phyloP scores from a whole-genome alignment of 1,284 basidiomycete species.

The Malassezia sp. region DNA sequence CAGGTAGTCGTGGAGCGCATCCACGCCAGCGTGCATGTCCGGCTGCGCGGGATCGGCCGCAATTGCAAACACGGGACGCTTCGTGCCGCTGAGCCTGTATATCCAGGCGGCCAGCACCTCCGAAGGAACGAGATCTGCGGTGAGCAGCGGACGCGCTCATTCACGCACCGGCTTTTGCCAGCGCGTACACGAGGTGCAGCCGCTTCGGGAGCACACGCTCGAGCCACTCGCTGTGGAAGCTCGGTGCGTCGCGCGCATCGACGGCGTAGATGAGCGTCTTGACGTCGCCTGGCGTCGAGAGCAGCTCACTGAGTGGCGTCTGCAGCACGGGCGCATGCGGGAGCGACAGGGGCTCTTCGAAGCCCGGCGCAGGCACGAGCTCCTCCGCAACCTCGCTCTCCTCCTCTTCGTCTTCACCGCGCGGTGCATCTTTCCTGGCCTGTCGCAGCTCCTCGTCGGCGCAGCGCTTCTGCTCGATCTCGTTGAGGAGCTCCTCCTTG shows the following conservation, averaged over 20 bases:
- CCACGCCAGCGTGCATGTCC: slow-evolving; percentile 21
- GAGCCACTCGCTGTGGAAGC: slow-evolving; percentile 31
- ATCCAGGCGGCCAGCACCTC: slow-evolving; percentile 32
- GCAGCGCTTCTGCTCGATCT: slow-evolving; percentile 49
- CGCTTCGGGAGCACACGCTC: slow-evolving; percentile 20
- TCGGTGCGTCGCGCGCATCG: slow-evolving; percentile 35
- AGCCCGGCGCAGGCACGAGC: slow-evolving; percentile 9
- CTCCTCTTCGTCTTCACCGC: slow-evolving; percentile 16
- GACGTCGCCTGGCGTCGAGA: slow-evolving; percentile 18
- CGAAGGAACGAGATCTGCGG: slow-evolving; percentile 35
- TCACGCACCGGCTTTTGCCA: no score
- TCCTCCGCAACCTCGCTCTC: slow-evolving; percentile 18
- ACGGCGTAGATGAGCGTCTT: slow-evolving; percentile 26
- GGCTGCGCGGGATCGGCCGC: slow-evolving; percentile 11
- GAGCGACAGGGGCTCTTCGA: background rate
- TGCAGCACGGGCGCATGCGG: slow-evolving; percentile 17
- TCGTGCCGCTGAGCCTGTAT: slow-evolving; percentile 17
- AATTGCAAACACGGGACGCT: slow-evolving; percentile 26
- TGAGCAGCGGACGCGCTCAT: no score
- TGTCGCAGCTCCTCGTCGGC: slow-evolving; percentile 8
- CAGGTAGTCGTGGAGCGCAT: slow-evolving; percentile 19
- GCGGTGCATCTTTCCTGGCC: slow-evolving; percentile 12
- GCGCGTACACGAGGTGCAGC: slow-evolving; percentile 22
- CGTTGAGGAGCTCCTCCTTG: slow-evolving; percentile 90
- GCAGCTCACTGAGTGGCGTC: slow-evolving; percentile 18